Evolutionary conservation across 2,329 filamentous ascomycete species (phyloP).

Genomic region (Fusarium torreyae): DNA sequence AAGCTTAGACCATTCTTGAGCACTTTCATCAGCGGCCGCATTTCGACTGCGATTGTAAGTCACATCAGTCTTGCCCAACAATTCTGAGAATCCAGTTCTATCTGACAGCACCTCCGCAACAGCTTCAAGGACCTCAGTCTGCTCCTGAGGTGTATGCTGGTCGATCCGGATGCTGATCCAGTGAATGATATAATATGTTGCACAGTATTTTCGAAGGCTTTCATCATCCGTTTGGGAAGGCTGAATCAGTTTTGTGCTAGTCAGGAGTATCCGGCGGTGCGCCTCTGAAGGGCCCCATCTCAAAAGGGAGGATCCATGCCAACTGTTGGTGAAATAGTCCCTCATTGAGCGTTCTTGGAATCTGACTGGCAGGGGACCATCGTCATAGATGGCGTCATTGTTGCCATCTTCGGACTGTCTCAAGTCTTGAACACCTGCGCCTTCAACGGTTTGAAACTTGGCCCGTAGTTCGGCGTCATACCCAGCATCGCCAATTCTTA

Average conservation of each 20-base stretch:
- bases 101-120: conserved; percentile 39
- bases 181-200: conserved; percentile 20
- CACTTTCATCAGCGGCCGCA: not conserved
- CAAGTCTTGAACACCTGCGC: conserved; percentile 37
- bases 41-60: not conserved
- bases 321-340: conserved; percentile 42
- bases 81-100: conserved; percentile 24
- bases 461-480: conserved; percentile 43
- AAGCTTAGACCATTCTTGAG: not conserved
- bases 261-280: conserved; percentile 45
- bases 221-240: not conserved
- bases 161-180: conserved; percentile 32
- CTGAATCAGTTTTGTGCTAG: conserved; percentile 28
- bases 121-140: conserved; percentile 45
- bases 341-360: conserved; percentile 53
- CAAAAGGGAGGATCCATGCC: conserved; percentile 12
- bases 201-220: conserved; percentile 3
- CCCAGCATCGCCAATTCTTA: conserved; percentile 47
- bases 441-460: conserved; percentile 2
- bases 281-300: conserved; percentile 43
- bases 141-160: conserved; percentile 30
- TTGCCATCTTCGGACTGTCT: conserved; percentile 29
- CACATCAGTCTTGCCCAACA: conserved; percentile 28
- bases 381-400: conserved; percentile 44
- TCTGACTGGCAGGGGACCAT: conserved; percentile 48